Evolutionary conservation across 441 rosid species (phyloP), one percentile per base, ranked within the genome.

Genomic region (Pelargonium citronellum): DNA sequence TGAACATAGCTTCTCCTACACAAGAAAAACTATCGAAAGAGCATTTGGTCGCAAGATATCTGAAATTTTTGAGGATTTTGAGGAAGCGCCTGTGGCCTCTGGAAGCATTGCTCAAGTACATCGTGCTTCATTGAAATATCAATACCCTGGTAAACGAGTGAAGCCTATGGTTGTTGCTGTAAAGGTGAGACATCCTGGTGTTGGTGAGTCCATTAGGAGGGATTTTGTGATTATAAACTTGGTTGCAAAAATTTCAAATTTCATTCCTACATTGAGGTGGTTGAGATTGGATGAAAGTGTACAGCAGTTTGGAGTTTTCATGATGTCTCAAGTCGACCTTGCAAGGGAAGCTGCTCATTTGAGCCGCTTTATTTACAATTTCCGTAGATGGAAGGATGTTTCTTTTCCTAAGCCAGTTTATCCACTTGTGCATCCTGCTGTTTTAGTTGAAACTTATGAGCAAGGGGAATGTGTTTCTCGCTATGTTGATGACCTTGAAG

Each of bases 61-160:
- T 71, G 94, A 89, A 75, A 95, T 95, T 67, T 95, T 92, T 73
- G 93, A 92, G 77, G 69, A 62, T 72, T 95, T 95, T 82, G 99
- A 95, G 78, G 99, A 95, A 84, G 77, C 46, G 27, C 99, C 98
- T 34, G 83, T 95, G 41, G 99, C 99, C 66, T 95, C 99, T 20
- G 98, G 99, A 71, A 95, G 99, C 79, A 92, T 95, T 77, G 99
- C 99, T 64, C 98, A 95, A 77, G 98, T 95, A 74, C 96, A 95
- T 80, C 89, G 97, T 61, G 99, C 99, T 58, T 83, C 94, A 70
- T 81, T 95, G 85, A 91, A 84, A 81, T 91, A 71, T 80, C 83
- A 83, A 64, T 92, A 91, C 73, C 98, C 97, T 63, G 98, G 97
- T 73, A 85, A 91, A 75, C 84, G 80, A 80, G 75, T 64, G 30